Conservation (phyloP, 768 basidiomycete species). For the Russula dissimulans region DNA sequence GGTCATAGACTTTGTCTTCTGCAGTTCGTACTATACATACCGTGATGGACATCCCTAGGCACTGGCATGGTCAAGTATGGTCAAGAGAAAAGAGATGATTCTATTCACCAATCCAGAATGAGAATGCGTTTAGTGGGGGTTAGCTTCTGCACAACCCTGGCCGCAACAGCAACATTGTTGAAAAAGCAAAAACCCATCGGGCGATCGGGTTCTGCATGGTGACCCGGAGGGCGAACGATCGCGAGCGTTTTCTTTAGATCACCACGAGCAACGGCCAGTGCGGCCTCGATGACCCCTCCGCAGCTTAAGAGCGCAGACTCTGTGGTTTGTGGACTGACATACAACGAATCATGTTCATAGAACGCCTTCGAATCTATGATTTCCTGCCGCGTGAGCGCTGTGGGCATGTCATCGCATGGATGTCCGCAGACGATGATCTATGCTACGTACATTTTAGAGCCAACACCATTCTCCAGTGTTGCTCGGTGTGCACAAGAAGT, state of each 20-base stretch:
- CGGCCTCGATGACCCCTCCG: constrained; percentile 90
- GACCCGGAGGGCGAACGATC: constrained; percentile 93
- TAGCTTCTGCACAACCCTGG: constrained; percentile 65
- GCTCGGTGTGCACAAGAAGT: constrained; percentile 81
- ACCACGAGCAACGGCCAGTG: constrained; percentile 73
- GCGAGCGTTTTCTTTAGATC: constrained; percentile 83
- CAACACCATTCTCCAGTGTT: constrained; percentile 86
- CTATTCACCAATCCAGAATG: constrained; percentile 87
- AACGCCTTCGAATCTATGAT: constrained; percentile 67
- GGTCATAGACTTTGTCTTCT: background rate
- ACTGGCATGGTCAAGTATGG: background rate
- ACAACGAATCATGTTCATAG: constrained; percentile 89
- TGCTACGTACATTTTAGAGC: constrained; percentile 25
- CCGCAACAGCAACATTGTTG: constrained; percentile 94
- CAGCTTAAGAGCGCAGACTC: constrained; percentile 81
- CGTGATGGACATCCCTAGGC: constrained; percentile 90
- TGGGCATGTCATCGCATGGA: constrained; percentile 11
- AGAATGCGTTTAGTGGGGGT: constrained; percentile 71
- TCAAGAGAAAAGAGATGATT: background rate
- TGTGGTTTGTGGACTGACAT: constrained; percentile 81
- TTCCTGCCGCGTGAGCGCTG: constrained; percentile 69
- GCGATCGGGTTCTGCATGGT: constrained; percentile 96
- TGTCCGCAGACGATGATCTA: constrained; percentile 6
- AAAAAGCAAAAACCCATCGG: constrained; percentile 99
- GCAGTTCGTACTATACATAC: constrained; percentile 31